Evolutionary conservation across 192 early-diverging fungal species (phyloP).

Genomic region (Umbelopsis vinacea): DNA sequence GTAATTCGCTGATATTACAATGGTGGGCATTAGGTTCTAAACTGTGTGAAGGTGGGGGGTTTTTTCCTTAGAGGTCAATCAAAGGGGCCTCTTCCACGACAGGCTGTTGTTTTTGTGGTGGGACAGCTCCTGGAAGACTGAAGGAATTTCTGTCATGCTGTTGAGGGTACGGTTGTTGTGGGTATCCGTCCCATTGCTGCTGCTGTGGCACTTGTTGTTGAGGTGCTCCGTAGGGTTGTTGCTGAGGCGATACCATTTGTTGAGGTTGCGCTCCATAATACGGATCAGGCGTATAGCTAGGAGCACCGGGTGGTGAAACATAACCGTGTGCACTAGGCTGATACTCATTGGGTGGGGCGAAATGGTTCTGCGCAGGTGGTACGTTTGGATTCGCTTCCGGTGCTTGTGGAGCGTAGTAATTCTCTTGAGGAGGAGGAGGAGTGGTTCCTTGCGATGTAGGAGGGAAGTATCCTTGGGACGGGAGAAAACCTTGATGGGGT

Average conservation of each 20-base stretch:
- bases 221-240: neutral
- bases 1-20: slow-evolving; percentile 13
- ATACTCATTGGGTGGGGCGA: slow-evolving; percentile 12
- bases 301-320: slow-evolving; percentile 8
- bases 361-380: neutral
- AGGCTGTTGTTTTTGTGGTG: slow-evolving; percentile 16
- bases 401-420: neutral
- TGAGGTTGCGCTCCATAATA: neutral
- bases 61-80: slow-evolving; percentile 56
- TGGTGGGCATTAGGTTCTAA: neutral
- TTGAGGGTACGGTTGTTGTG: slow-evolving; percentile 33
- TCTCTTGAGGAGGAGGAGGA: neutral
- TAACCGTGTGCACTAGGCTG: neutral
- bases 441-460: neutral
- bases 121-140: neutral
- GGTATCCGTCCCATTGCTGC: slow-evolving; percentile 33
- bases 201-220: slow-evolving; percentile 14
- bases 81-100: slow-evolving; percentile 59
- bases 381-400: neutral
- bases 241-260: neutral
- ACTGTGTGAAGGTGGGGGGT: neutral
- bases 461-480: too few species aligned
- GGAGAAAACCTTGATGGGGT: too few species aligned
- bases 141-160: slow-evolving; percentile 10
- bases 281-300: slow-evolving; percentile 3